phyloP scores from a whole-genome alignment of 2,329 filamentous ascomycete genomes.

The Grosmannia clavigera region DNA sequence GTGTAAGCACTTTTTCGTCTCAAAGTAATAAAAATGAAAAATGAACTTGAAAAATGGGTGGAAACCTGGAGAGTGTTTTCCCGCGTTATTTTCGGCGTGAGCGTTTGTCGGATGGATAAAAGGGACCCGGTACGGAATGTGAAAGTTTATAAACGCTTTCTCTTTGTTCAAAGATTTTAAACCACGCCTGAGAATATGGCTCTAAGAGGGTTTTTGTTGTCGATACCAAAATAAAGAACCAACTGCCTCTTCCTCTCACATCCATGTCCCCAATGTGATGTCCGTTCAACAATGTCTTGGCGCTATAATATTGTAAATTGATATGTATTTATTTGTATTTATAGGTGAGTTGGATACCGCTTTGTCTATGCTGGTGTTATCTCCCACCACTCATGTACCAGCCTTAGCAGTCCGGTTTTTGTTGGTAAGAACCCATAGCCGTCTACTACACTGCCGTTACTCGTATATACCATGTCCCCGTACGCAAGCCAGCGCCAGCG shows the following conservation, averaged over 20 bases:
- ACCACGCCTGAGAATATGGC: not conserved
- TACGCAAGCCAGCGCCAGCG: not conserved
- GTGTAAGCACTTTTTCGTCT: slow-evolving; percentile 49
- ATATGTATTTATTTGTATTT: too few relatives aligned
- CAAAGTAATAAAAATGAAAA: not conserved
- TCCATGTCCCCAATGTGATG: not conserved
- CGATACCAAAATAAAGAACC: not conserved
- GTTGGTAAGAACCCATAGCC: not conserved
- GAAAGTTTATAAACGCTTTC: not conserved
- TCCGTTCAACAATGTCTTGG: too few relatives aligned
- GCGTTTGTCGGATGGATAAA: not conserved
- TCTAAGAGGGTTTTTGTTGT: not conserved
- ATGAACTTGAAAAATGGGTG: slow-evolving; percentile 1
- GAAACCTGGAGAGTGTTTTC: not conserved
- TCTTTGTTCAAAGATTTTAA: not conserved
- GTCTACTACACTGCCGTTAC: not conserved
- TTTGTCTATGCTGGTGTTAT: not conserved
- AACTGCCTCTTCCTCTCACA: not conserved
- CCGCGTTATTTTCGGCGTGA: not conserved
- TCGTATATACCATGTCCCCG: not conserved
- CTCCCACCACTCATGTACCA: not conserved
- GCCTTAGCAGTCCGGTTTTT: not conserved
- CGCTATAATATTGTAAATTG: too few relatives aligned
- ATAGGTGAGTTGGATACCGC: not conserved
- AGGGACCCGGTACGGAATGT: not conserved